Base-by-base conservation (phyloP, 192 early-diverging fungal species). In the Podila horticola region DNA sequence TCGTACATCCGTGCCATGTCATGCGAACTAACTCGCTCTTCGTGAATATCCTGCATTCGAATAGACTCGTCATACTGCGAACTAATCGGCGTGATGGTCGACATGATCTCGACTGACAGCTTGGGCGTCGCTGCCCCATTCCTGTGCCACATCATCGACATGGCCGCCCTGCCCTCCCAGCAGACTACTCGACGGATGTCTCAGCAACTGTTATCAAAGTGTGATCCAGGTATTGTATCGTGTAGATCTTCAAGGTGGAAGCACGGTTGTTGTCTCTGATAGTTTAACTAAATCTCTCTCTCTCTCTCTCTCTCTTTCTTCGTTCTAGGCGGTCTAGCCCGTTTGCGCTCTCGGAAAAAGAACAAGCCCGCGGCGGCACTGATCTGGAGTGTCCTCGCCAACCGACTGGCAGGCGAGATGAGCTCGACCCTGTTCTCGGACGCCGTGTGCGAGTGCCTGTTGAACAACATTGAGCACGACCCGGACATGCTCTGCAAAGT, bases 101-200 rank as follows among this genome's bases (percentile, higher is more conserved):
- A 83, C 29, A 82, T 83, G 60, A 75, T 89, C 13, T 75, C 83
- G 6, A 50, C 88, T 62, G 29, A 81, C 70, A 67, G 82, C 74
- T n/a, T 84, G 72, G 75, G 88, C 9, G 65, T 81, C 48, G 71
- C 77, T 6, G 77, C 77, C 19, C 77, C 88, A 2, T 89, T 89
- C 52, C 73, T 89, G 13, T 85, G 85, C 24, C 88, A 89, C 57
- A 88, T 89, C 30, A 88, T 89, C 45, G 88, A 89, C 59, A 86
- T 85, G 72, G 86, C 88, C 10, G 85, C 88, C 6, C 59, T 89
- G n/a, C 88, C 86, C 6, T 88, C 88, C 1, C 86, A 86, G 62
- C 69, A 84, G 29, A 89, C 86, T 1, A 88, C 85, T 50, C 34
- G 69, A 3, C 60, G 65, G 5, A 74, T 88, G 41, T 86, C 88